Percentiles rank a stretch among this genome's conserved stretches.
Conservation (phyloP, 208 protist genomes). For the Blastocrithidia nonstop region DNA sequence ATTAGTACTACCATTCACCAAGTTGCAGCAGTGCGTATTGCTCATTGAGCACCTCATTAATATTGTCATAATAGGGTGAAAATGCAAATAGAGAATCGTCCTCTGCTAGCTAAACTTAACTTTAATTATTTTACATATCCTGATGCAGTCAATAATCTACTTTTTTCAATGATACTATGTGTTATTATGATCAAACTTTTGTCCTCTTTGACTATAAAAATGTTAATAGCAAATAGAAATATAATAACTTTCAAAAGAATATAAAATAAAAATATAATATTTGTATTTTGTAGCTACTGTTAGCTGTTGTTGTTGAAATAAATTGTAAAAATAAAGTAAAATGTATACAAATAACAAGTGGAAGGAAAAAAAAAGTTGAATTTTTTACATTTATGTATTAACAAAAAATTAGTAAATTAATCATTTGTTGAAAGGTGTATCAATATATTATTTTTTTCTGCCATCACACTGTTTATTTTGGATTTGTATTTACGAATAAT, state of each 20-base stretch:
- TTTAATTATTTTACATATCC: constrained; percentile 1
- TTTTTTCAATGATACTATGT: background rate
- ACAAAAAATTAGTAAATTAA: background rate
- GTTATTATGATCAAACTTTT: constrained; percentile 2
- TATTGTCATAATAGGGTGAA: too few relatives aligned
- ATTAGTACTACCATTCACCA: too few relatives aligned
- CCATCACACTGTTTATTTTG: too few relatives aligned
- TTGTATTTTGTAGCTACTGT: background rate
- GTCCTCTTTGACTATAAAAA: constrained; percentile 7
- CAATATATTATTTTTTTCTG: too few relatives aligned
- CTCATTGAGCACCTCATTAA: too few relatives aligned
- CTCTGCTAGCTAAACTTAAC: too few relatives aligned
- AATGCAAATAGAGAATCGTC: too few relatives aligned
- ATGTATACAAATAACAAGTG: background rate
- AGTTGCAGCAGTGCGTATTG: too few relatives aligned
- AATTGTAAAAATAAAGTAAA: background rate
- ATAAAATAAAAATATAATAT: background rate
- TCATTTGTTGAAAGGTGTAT: too few relatives aligned
- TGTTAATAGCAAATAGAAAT: constrained; percentile 6
- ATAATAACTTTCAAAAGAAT: constrained; percentile 8
- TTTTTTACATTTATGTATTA: background rate
- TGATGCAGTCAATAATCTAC: background rate
- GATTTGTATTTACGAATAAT: too few relatives aligned
- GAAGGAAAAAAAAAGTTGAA: background rate
- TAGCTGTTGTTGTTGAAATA: background rate